Base-by-base conservation (phyloP, 106 monocot species). In the Gastrodia elata region DNA sequence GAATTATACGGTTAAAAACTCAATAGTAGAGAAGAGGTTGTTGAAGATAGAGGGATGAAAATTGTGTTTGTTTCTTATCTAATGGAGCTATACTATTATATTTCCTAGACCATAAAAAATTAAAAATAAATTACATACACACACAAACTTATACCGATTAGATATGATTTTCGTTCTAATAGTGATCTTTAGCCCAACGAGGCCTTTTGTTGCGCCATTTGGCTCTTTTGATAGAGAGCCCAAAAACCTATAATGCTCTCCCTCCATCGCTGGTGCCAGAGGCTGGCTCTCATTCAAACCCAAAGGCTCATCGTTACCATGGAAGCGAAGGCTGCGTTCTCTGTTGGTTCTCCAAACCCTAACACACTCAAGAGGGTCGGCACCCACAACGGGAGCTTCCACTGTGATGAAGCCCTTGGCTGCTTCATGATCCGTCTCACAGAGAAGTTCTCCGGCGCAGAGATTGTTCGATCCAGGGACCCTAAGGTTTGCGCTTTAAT, bases 351-450 rank as follows among this genome's bases (percentile, higher is more conserved):
- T 20, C 78, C 85, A 41, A 58, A 33, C 30, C 25, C 75, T 35
- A 36, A 4, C 41, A 6, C 71, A 8, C 30, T 72, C 33, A 88
- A 74, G 82, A 48, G 78, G 26, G 88, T 94, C 30, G 94, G 94
- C 37, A 94, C 94, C 64, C 94, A 94, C 88, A 90, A 90, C 64
- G 94, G 94, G 25, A 84, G 79, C 80, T 94, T 94, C 86, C 94
- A 94, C 88, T 94, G 94, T 78, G 94, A 94, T 42, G 94, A 94
- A 82, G 94, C 94, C 67, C 94, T 94, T 28, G 94, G 84, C 8
- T 91, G 94, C 82, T 90, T 88, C 77, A 80, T 94, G 86, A 90
- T 94, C 74, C 90, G 94, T 77, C 90, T 94, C 68, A 94, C 94
- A 32, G 64, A 56, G 68, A 84, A 91, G 78, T 94, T 94, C 78